phyloP scores from a whole-genome alignment of 768 basidiomycete species.

The Hysterangium stoloniferum region DNA sequence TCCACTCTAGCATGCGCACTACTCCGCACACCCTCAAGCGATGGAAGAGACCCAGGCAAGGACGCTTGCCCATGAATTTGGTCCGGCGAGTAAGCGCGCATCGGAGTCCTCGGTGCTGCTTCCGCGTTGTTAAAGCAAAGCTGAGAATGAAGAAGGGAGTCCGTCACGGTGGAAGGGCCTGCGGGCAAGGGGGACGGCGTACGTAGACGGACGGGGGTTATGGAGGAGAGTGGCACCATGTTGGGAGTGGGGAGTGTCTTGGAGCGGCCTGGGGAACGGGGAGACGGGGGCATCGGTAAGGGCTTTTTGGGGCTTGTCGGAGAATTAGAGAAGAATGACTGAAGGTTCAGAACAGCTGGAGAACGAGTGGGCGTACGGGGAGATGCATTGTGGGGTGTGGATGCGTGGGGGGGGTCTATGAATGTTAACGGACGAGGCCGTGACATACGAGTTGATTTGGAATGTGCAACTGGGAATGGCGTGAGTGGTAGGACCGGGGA shows the following conservation, averaged over 20 bases:
- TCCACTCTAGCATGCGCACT: slow-evolving; percentile 23
- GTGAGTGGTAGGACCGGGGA: background rate
- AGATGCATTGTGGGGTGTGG: background rate
- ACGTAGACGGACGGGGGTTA: slow-evolving; percentile 5
- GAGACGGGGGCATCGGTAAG: background rate
- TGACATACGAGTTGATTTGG: background rate
- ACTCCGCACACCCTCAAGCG: slow-evolving; percentile 22
- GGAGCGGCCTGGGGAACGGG: background rate
- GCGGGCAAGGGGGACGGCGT: slow-evolving; percentile 37
- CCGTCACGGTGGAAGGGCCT: slow-evolving; percentile 51
- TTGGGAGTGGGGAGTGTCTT: too few relatives aligned
- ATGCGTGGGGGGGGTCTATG: background rate
- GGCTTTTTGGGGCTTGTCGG: background rate
- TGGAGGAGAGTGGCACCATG: background rate
- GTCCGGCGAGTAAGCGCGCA: background rate
- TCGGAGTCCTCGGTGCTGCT: slow-evolving; percentile 2
- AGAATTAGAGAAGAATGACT: too few relatives aligned
- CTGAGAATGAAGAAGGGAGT: slow-evolving; percentile 45
- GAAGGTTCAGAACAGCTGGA: background rate
- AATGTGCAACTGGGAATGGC: background rate
- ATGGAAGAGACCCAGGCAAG: background rate
- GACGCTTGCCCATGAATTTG: background rate
- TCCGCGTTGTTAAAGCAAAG: slow-evolving; percentile 38
- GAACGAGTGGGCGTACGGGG: background rate
- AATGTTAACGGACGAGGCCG: background rate